A percentile compares a stretch with the other conserved stretches of the same genome.
Evolutionary conservation across 2,329 filamentous ascomycete species (phyloP).

Genomic region (Escovopsis sp.): DNA sequence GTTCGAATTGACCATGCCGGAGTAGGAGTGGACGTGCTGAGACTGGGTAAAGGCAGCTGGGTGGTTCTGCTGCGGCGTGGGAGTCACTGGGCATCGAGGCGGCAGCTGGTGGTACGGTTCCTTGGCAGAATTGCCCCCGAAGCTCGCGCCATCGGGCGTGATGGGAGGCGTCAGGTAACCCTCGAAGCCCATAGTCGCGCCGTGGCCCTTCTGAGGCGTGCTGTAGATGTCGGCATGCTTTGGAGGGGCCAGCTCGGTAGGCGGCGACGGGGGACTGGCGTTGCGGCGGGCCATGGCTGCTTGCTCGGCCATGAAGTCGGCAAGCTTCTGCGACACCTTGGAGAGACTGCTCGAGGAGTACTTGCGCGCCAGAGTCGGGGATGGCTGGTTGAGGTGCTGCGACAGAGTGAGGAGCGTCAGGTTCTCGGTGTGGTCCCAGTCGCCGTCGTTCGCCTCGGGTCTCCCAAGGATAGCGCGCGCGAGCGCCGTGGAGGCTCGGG

Average conservation of each 20-base stretch:
- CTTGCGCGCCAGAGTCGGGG: conserved; percentile 41
- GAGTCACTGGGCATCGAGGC: conserved; percentile 46
- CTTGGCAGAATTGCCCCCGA: conserved; percentile 30
- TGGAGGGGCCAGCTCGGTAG: conserved; percentile 30
- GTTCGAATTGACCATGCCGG: conserved; percentile 26
- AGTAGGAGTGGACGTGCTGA: conserved; percentile 19
- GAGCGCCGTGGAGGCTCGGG: conserved; percentile 71
- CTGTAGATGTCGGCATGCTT: conserved; percentile 51
- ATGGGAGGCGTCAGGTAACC: conserved; percentile 78
- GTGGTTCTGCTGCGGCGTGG: conserved; percentile 36
- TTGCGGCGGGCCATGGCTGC: conserved; percentile 36
- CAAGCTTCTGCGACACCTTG: conserved; percentile 37
- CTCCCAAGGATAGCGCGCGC: conserved; percentile 74
- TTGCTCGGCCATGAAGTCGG: conserved; percentile 44
- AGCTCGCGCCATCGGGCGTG: conserved; percentile 56
- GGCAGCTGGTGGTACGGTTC: conserved; percentile 32
- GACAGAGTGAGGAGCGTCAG: conserved; percentile 46
- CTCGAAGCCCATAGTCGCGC: conserved; percentile 45
- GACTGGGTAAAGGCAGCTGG: conserved; percentile 13
- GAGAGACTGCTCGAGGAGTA: conserved; percentile 40
- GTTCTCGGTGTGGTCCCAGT: conserved; percentile 63
- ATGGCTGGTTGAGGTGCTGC: conserved; percentile 43
- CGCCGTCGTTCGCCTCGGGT: conserved; percentile 56
- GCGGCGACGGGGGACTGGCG: conserved; percentile 42
- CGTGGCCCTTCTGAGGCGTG: conserved; percentile 65